Percentiles rank a stretch among this genome's conserved stretches.
phyloP scores from a whole-genome alignment of 805 yeast genomes.

The Metschnikowia peoriensis region DNA sequence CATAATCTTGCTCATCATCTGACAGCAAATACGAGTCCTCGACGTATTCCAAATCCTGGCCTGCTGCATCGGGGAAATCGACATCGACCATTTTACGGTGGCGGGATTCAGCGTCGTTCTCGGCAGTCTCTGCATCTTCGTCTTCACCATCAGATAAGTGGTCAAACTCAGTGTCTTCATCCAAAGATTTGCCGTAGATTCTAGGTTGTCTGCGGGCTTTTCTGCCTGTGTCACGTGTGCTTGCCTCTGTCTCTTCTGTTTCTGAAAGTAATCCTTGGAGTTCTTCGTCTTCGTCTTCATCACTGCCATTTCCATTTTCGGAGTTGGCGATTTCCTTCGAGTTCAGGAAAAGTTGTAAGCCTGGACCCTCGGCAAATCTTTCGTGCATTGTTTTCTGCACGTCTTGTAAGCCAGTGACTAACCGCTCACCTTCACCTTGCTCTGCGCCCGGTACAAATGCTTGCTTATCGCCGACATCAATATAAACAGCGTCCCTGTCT shows the following conservation, averaged over 20 bases:
- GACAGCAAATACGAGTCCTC: slow-evolving; percentile 48
- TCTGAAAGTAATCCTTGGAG: slow-evolving; percentile 32
- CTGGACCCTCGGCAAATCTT: slow-evolving; percentile 60
- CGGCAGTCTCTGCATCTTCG: slow-evolving; percentile 23
- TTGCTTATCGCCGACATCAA: slow-evolving; percentile 65
- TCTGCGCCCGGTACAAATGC: slow-evolving; percentile 63
- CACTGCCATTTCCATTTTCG: slow-evolving; percentile 20
- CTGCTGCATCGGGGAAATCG: slow-evolving; percentile 40
- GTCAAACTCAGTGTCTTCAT: slow-evolving; percentile 46
- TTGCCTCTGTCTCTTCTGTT: slow-evolving; percentile 23
- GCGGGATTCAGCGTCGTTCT: slow-evolving; percentile 35
- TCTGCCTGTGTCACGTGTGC: slow-evolving; percentile 57
- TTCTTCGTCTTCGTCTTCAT: slow-evolving; percentile 36
- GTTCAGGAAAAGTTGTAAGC: slow-evolving; percentile 70
- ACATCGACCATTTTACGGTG: slow-evolving; percentile 35
- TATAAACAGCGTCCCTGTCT: slow-evolving; percentile 96
- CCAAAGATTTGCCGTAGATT: slow-evolving; percentile 52
- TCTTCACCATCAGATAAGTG: slow-evolving; percentile 43
- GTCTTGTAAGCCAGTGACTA: slow-evolving; percentile 78
- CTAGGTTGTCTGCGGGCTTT: slow-evolving; percentile 55
- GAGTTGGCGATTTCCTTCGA: slow-evolving; percentile 44
- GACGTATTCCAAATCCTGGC: slow-evolving; percentile 38
- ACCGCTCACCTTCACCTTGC: slow-evolving; percentile 79
- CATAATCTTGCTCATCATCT: slow-evolving; percentile 40
- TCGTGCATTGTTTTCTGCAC: slow-evolving; percentile 60